phyloP scores from a whole-genome alignment of 257 asterid species.

The Solanum chilense region DNA sequence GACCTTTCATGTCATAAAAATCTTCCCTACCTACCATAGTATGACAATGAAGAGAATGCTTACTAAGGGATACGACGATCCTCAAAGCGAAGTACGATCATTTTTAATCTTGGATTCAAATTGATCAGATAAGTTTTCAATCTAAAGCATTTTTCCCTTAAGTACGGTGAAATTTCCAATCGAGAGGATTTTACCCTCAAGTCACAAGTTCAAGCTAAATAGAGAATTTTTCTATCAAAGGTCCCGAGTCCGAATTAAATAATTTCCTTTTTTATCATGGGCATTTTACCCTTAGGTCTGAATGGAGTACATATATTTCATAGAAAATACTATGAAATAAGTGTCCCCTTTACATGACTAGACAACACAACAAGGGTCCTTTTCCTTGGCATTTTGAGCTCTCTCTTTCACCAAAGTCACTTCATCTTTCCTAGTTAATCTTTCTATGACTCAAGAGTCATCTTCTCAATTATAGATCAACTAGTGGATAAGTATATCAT shows the following conservation, averaged over 20 bases:
- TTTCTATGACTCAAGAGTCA: not conserved
- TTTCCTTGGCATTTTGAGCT: not conserved
- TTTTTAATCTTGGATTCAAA: not conserved
- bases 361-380: not conserved
- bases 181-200: not conserved
- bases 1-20: not conserved
- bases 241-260: not conserved
- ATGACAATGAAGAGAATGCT: not conserved
- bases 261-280: too few relatives aligned
- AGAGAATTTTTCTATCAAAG: too few relatives aligned
- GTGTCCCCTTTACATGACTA: not conserved
- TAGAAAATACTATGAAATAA: not conserved
- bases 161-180: too few relatives aligned
- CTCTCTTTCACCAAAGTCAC: not conserved
- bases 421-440: not conserved
- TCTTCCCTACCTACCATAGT: not conserved
- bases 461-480: not conserved
- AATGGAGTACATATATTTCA: not conserved
- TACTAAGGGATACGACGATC: not conserved
- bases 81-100: not conserved
- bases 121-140: not conserved
- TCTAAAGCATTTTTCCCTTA: too few relatives aligned
- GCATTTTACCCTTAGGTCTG: not conserved
- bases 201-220: too few relatives aligned
- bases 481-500: not conserved